Base-by-base conservation (phyloP, 768 basidiomycete species). In the Cubamyces sp. region DNA sequence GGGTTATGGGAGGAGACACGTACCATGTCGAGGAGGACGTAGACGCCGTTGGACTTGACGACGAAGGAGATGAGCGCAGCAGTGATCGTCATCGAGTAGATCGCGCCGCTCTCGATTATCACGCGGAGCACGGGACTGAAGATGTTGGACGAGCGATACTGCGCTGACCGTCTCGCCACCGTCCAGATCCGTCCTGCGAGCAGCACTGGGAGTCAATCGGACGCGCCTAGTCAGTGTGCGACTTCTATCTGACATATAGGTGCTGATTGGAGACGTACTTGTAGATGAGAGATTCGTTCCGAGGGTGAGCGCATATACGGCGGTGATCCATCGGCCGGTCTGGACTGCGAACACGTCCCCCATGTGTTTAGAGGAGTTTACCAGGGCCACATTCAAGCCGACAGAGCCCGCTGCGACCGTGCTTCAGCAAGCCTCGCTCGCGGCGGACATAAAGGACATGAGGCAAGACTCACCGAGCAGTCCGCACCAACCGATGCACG, bases 71-170 rank as follows among this genome's bases (percentile, higher is more conserved):
- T 61, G 30, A 79, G 61, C 1, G 73, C 71, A 9, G 72, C 65
- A 34, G 74, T 55, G 54, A 79, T 73, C 2, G 76, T 73, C 54
- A 74, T 2, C 1, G 76, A 76, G 57, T 79, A 79, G 5, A 79
- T 68, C 12, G 68, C 65, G 21, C 78, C 78, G 11, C 76, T 73
- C 54, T 79, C 78, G 51, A 79, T 54, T 49, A 78, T 66, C 34
- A 76, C 68, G 40, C 64, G 60, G 14, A 79, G 58, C 3, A 77
- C 50, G 1, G 73, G 71, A 4, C 62, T 62, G 7, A 70, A 60
- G 19, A 64, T 55, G 50, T 68, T 61, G 2, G 42, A 48, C 3
- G 54, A 55, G 39, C 61, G 54, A 64, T 66, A 66, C 34, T 56
- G 68, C 14, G 60, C 60, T 6, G 70, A 61, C 16, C 56, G 62